Base-by-base conservation (phyloP, 768 basidiomycete genomes). In the Termitomyces sp. region DNA sequence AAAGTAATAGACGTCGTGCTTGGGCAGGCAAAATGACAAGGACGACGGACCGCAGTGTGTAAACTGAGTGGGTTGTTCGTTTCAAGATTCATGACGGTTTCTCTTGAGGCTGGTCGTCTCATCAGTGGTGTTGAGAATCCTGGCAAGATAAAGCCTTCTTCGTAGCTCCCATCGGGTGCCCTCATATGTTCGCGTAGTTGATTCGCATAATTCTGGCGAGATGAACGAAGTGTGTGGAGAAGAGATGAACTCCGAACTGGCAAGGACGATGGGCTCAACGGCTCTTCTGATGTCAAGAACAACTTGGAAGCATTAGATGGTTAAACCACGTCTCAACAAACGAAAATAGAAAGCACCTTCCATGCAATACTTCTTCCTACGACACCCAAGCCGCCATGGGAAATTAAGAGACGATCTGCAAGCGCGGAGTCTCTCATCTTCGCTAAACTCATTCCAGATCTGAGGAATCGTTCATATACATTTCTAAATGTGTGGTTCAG, bases 81-180 rank as follows among this genome's bases (percentile, higher is more conserved):
- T 60, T 88, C 84, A 59, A 91, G 73, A 66, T 87, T 80, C 45
- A 69, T 72, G 34, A 66, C 42, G 4, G 23, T 29, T 29, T 66
- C 54, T 31, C 62, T 69, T 11, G 68, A 63, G 56, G 65, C 65
- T 48, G 65, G 63, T 52, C 69, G 71, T 23, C 21, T 37, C 21
- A 21, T 12, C 3, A 74, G 73, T 4, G 54, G n/a, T 21, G 72
- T 68, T 47, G 71, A 67, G 19, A 75, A 75, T 25, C 82, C 85
- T 35, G 86, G 86, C 2, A 84, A 66, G 31, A 75, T 68, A 59
- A 87, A 79, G 10, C 85, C 85, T 37, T 86, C 82, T 60, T 89
- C 85, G 68, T 90, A 92, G 53, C 85, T 86, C 6, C 91, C 92
- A 69, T 96, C 94, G 14, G 94, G 94, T 0, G 93, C 89, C 47